Conservation (phyloP, 805 yeast species). For the Candida verbasci region DNA sequence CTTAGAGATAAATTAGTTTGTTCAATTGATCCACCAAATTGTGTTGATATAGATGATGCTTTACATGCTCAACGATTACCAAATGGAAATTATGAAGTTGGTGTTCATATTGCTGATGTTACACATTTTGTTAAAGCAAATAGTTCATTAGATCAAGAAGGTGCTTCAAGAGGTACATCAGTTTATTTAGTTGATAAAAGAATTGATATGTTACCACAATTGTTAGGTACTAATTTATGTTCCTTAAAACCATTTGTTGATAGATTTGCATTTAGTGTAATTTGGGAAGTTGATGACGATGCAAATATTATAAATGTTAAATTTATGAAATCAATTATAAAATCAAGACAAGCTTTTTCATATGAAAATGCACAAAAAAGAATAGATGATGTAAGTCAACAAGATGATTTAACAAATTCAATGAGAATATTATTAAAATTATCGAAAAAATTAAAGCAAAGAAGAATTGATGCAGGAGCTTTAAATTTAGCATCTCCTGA, state of each 20-base stretch:
- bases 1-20: constrained; percentile 86
- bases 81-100: constrained; percentile 94
- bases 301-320: constrained; percentile 79
- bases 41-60: constrained; percentile 98
- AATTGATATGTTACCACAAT: constrained; percentile 96
- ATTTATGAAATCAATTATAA: constrained; percentile 83
- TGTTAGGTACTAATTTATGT: constrained; percentile 92
- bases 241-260: constrained; percentile 94
- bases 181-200: constrained; percentile 96
- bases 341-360: constrained; percentile 90
- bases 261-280: constrained; percentile 89
- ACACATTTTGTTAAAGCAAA: constrained; percentile 94
- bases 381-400: constrained; percentile 72
- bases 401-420: constrained; percentile 83
- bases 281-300: constrained; percentile 89
- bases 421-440: constrained; percentile 76
- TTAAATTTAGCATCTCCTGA: constrained; percentile 96
- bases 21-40: constrained; percentile 95
- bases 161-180: constrained; percentile 95
- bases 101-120: constrained; percentile 99
- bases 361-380: constrained; percentile 90
- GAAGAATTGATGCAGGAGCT: constrained; percentile 92
- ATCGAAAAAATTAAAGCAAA: constrained; percentile 82
- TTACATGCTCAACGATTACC: constrained; percentile 80
- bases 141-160: constrained; percentile 90